A percentile compares a stretch with the other conserved stretches of the same genome.
Evolutionary conservation across 2,329 filamentous ascomycete species (phyloP).

Genomic region (Bisporella sp.): DNA sequence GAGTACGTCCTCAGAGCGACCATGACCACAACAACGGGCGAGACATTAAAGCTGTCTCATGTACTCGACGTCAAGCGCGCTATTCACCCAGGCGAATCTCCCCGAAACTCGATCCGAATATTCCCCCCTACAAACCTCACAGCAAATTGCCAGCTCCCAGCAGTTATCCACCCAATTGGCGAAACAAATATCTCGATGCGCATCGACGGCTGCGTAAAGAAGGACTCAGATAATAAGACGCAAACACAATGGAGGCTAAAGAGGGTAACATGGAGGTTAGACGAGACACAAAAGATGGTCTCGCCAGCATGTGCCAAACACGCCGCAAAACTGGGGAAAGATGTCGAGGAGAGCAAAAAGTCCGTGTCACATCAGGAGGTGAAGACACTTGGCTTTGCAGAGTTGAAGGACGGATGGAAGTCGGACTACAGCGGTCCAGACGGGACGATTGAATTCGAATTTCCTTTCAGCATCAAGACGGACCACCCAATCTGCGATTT

Average conservation of each 20-base stretch:
- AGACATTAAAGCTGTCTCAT: slow-evolving; percentile 59
- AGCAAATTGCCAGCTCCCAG: slow-evolving; percentile 72
- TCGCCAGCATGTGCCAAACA: slow-evolving; percentile 78
- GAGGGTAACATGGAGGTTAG: slow-evolving; percentile 87
- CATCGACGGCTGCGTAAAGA: slow-evolving; percentile 76
- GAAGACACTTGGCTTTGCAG: slow-evolving; percentile 71
- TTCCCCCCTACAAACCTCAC: slow-evolving; percentile 96
- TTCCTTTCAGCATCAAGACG: slow-evolving; percentile 54
- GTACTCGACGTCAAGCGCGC: slow-evolving; percentile 72
- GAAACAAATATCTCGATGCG: slow-evolving; percentile 73
- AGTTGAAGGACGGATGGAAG: slow-evolving; percentile 88
- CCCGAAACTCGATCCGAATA: slow-evolving; percentile 85
- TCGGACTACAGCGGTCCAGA: slow-evolving; percentile 55
- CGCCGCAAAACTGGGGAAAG: slow-evolving; percentile 43
- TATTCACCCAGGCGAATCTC: slow-evolving; percentile 63
- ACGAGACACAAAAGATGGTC: slow-evolving; percentile 75
- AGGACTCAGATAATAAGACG: slow-evolving; percentile 61
- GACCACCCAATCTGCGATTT: slow-evolving; percentile 69
- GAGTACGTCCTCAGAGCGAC: slow-evolving; percentile 72
- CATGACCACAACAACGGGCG: slow-evolving; percentile 52
- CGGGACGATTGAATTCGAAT: slow-evolving; percentile 77
- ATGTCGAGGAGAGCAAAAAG: slow-evolving; percentile 41
- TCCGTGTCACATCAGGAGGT: slow-evolving; percentile 68
- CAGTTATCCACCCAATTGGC: slow-evolving; percentile 80
- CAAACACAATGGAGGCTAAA: slow-evolving; percentile 80